Base-by-base conservation (phyloP, 305 asterid species). In the Fraxinus albicans region DNA sequence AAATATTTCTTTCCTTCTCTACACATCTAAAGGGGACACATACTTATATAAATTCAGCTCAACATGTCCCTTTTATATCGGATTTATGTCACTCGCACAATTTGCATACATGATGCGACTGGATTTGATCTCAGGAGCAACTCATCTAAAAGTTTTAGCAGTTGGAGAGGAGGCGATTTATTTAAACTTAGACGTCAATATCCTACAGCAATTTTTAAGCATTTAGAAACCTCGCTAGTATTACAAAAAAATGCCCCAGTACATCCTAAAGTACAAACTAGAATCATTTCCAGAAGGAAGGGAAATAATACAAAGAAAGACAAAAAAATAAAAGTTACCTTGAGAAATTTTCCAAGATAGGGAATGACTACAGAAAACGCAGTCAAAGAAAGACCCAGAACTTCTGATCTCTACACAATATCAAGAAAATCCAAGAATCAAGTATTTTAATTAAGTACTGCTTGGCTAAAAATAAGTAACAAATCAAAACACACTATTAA, bases 291-390 rank as follows among this genome's bases (percentile, higher is more conserved):
- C 10, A n/a, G 27, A 53, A 53, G 9, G 25, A n/a, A 5, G 47
- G 44, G 67, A 34, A 19, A 10, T 27, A 35, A 5, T 3, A 3
- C 19, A 1, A 34, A 17, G 23, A 53, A 73, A 38, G 19, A 13
- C 9, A 6, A 58, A 69, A 8, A 7, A 25, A 25, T 75, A 29
- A 7, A 72, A 12, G 36, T 53, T 86, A 96, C 98, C 98, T 92
- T 90, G 65, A 93, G 97, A 84, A 95, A 96, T 79, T 81, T 91
- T 77, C 98, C 98, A 60, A 96, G 88, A 90, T 93, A 92, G 3
- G 99, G 99, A 78, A 96, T 89, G 42, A 90, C 83, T 27, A 90
- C 86, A 83, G 97, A 93, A 84, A 95, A 96, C 21, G 93, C 92
- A 36, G 99, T 92, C 83, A 96, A 86, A 86, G 91, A 90, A 83